Base-by-base conservation (phyloP, 108 stramenopile genomes). In the Pseudonitzschia multistriata region DNA sequence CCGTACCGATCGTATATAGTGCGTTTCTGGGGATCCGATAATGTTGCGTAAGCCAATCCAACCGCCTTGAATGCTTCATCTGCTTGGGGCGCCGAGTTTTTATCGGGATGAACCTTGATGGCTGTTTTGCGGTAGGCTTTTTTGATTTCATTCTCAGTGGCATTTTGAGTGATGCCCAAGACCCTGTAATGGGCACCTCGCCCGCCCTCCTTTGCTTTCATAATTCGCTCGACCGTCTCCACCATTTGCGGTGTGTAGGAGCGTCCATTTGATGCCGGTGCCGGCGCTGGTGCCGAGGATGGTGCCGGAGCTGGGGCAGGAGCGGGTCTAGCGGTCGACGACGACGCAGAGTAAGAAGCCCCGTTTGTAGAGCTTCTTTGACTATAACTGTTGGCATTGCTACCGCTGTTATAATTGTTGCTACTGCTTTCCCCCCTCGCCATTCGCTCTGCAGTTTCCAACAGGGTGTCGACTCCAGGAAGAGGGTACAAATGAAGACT, bases 61-160 rank as follows among this genome's bases (percentile, higher is more conserved):
- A 96, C 86, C 19, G 86, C 93, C 75, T 97, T 97, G 87, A 99
- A 99, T 15, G 96, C 96, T 71, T 96, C 94, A 66, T 95, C 96
- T 0, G 97, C 91, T 65, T 93, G 82, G 1, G 94, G 91, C 1
- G 95, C 93, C 6, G 87, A 80, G 68, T 90, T 94, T 69, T 97
- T 97, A 68, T 96, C 96, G 0, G 96, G 96, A 72, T 97, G 96
- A 19, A 93, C 60, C 63, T 93, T 93, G 25, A 97, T 68, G 3
- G 95, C 92, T 19, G 90, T 66, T 72, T 94, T 95, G 11, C 94
- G 83, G 68, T 96, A 97, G 0, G 95, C 95, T 74, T 86, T 90
- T 76, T 97, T 97, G 17, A 96, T 80, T 34, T 87, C 89, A 36
- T 74, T 76, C 24, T 94, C 95, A 24, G 77, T 78, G 7, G 88